Conservation (phyloP, 352 stramenopile genomes). For the Pythium aquatile region DNA sequence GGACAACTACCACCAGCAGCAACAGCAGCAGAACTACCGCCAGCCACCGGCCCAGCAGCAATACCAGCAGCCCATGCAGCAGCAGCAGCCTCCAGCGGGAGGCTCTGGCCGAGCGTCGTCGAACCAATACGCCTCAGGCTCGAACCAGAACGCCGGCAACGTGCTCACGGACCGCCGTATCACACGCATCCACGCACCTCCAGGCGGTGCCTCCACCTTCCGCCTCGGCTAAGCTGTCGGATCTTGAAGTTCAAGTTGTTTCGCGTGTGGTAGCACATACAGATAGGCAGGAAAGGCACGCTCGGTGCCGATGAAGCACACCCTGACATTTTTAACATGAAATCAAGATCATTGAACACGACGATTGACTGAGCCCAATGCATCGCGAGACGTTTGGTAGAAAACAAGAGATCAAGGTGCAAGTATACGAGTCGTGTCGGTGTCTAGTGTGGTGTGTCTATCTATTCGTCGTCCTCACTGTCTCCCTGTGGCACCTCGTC, state of each 20-base stretch:
- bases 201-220: conserved; percentile 82
- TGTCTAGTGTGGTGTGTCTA: conserved; percentile 6
- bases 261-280: neutral
- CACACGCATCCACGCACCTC: conserved; percentile 87
- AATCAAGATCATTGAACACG: neutral
- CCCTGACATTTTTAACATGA: conserved; percentile 19
- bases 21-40: conserved; percentile 23
- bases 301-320: neutral
- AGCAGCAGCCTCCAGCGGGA: conserved; percentile 23
- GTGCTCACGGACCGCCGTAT: conserved; percentile 89
- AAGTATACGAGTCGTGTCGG: conserved; percentile 4
- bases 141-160: conserved; percentile 89
- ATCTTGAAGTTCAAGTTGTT: neutral
- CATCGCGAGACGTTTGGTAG: neutral
- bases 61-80: conserved; percentile 20
- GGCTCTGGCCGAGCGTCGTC: conserved; percentile 43
- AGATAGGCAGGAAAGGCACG: neutral
- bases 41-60: conserved; percentile 24
- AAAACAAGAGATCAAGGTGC: conserved; percentile 2
- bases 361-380: neutral
- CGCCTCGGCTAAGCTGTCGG: conserved; percentile 51
- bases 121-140: conserved; percentile 80
- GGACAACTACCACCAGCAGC: conserved; percentile 24
- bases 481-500: conserved; percentile 9
- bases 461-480: conserved; percentile 30